Evolutionary conservation across 306 rosid species (phyloP).

Genomic region (Elaeagnus macrophylla): DNA sequence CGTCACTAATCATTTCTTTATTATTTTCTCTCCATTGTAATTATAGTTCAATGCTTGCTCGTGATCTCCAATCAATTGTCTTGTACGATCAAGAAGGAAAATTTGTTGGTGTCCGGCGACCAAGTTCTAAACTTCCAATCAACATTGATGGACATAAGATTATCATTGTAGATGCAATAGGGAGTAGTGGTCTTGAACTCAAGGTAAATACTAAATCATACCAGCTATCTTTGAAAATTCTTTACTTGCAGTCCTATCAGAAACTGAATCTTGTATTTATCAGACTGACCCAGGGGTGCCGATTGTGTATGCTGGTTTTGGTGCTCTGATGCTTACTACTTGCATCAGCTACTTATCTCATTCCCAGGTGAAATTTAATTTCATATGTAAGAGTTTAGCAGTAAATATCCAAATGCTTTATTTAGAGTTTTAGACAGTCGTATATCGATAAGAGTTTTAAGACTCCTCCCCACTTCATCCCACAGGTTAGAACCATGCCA

Average conservation of each 20-base stretch:
- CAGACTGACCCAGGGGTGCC: conserved; percentile 97
- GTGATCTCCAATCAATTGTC: conserved; percentile 85
- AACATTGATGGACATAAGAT: conserved; percentile 63
- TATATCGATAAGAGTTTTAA: too few relatives aligned
- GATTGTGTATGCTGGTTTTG: conserved; percentile 90
- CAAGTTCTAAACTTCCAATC: conserved; percentile 81
- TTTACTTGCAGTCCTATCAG: conserved; percentile 10
- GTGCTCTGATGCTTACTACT: conserved; percentile 94
- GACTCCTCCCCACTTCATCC: too few relatives aligned
- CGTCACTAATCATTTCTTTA: background rate
- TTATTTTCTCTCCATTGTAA: conserved; percentile 13
- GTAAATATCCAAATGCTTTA: background rate
- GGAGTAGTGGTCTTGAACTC: conserved; percentile 85
- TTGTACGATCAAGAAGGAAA: conserved; percentile 79
- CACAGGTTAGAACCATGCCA: too few relatives aligned
- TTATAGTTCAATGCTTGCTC: conserved; percentile 92
- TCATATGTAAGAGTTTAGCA: background rate
- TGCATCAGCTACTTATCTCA: conserved; percentile 91
- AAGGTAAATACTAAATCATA: conserved; percentile 42
- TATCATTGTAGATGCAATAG: conserved; percentile 77
- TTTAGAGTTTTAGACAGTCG: too few relatives aligned
- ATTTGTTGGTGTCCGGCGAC: conserved; percentile 84
- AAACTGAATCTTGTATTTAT: conserved; percentile 18
- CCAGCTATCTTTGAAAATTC: background rate
- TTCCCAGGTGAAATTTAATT: conserved; percentile 54